Evolutionary conservation across 345 rosid species (phyloP).

Genomic region (Cardamine occulta): DNA sequence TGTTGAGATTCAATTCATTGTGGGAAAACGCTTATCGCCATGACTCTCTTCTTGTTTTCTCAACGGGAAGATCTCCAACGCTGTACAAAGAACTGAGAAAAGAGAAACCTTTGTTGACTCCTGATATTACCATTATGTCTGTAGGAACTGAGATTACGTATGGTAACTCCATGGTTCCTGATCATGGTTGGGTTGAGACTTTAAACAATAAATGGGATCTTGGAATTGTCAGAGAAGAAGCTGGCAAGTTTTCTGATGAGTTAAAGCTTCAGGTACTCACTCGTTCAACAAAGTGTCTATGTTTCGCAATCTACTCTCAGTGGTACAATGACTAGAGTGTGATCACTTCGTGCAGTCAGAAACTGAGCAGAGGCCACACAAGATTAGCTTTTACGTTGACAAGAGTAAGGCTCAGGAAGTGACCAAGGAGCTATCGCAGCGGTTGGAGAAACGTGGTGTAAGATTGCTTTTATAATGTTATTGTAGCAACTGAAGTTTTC

Average conservation of each 20-base stretch:
- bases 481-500: neutral
- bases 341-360: slow-evolving; percentile 60
- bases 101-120: slow-evolving; percentile 90
- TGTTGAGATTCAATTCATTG: slow-evolving; percentile 83
- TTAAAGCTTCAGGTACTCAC: slow-evolving; percentile 81
- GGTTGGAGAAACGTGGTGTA: slow-evolving; percentile 71
- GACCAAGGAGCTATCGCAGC: slow-evolving; percentile 60
- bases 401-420: slow-evolving; percentile 78
- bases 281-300: neutral
- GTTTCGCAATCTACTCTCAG: slow-evolving; percentile 7
- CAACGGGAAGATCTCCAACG: slow-evolving; percentile 94
- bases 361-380: slow-evolving; percentile 88
- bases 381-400: slow-evolving; percentile 87
- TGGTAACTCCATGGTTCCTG: slow-evolving; percentile 84
- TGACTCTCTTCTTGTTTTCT: slow-evolving; percentile 88
- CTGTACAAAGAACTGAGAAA: slow-evolving; percentile 73
- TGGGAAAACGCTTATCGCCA: slow-evolving; percentile 85
- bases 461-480: slow-evolving; percentile 23
- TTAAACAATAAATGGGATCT: slow-evolving; percentile 87
- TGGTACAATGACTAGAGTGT: slow-evolving; percentile 17
- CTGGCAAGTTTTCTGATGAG: slow-evolving; percentile 80
- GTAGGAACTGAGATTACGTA: slow-evolving; percentile 99
- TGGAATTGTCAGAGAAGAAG: slow-evolving; percentile 70
- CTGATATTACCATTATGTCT: slow-evolving; percentile 94
- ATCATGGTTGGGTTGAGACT: slow-evolving; percentile 87